phyloP scores from a whole-genome alignment of 2,329 filamentous ascomycete species.

The Cladophialophora bantiana region DNA sequence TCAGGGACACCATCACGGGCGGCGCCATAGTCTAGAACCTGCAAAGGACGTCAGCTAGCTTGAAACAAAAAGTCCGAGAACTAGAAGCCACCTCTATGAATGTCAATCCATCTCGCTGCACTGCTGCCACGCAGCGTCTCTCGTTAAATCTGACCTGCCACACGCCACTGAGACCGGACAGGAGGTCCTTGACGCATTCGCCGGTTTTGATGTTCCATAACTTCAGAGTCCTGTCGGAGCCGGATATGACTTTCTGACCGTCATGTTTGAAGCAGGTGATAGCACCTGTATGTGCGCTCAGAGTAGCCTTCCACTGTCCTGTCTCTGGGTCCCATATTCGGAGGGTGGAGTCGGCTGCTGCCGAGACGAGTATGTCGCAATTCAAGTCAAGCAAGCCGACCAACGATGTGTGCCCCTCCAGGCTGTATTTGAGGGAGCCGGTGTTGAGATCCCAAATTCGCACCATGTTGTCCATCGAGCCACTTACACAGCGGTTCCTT shows the following conservation, averaged over 20 bases:
- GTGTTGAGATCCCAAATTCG: slow-evolving; percentile 97
- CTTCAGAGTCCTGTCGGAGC: slow-evolving; percentile 93
- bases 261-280: slow-evolving; percentile 99
- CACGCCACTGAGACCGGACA: slow-evolving; percentile 93
- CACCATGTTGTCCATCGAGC: slow-evolving; percentile 97
- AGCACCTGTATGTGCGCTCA: slow-evolving; percentile 93
- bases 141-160: slow-evolving; percentile 99
- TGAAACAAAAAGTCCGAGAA: slow-evolving; percentile 13
- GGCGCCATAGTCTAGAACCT: slow-evolving; percentile 98
- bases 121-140: slow-evolving; percentile 90
- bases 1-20: slow-evolving; percentile 83
- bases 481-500: slow-evolving; percentile 94
- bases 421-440: slow-evolving; percentile 81
- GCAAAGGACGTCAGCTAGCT: slow-evolving; percentile 35
- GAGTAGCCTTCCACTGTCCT: slow-evolving; percentile 85
- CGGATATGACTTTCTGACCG: slow-evolving; percentile 93
- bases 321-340: slow-evolving; percentile 96
- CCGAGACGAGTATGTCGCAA: slow-evolving; percentile 89
- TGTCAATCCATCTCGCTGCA: slow-evolving; percentile 89
- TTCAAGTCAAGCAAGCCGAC: slow-evolving; percentile 90
- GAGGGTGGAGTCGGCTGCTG: slow-evolving; percentile 92
- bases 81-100: slow-evolving; percentile 81
- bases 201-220: slow-evolving; percentile 98
- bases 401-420: slow-evolving; percentile 90
- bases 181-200: slow-evolving; percentile 87